Evolutionary conservation across 208 protist species (phyloP), one percentile per base, ranked within the genome.

Genomic region (Trypanosomatidae sp.): DNA sequence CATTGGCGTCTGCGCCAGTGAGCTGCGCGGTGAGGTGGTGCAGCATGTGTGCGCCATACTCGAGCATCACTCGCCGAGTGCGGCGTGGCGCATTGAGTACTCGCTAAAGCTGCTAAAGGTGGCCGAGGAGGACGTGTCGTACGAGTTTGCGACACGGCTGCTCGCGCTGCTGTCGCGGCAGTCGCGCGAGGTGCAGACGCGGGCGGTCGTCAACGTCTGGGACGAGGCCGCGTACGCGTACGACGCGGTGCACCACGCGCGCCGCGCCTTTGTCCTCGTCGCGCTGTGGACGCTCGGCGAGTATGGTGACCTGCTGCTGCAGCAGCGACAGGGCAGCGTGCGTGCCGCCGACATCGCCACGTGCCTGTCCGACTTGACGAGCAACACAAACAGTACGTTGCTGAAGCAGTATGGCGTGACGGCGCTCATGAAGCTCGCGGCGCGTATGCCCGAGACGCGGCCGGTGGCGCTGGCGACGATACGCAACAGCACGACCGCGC

Each of bases 31-130:
- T 16, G 92, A 98, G 50, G 77, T 98, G 3, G 86, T 84, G 5
- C 59, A 64, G 8, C 90, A 97, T 57, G 59, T 99, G 11, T 96
- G 87, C 58, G 70, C 59, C 13, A 74, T 96, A 20, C 74, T 93
- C 13, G 95, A 98, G 58, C 67, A 61, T 7, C 90, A 94, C 52
- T 84, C 93, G 18, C 96, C 96, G 6, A 95, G 48, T 33, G 82
- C 92, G 19, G 87, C 94, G 42, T 99, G 96, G 96, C 94, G 96
- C 45, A 69, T 98, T 4, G 96, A 99, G 53, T 94, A 95, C 7
- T 90, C 97, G 0, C 62, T 99, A 19, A 61, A 88, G 19, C 66
- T 98, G 7, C 66, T 98, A 23, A 80, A 69, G 25, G 58, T 92
- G 20, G 83, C 78, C 20, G 61, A 64, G 21, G 61, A 88, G 53